Conservation (phyloP, 345 rosid genomes). For the Cardamine resedifolia region DNA sequence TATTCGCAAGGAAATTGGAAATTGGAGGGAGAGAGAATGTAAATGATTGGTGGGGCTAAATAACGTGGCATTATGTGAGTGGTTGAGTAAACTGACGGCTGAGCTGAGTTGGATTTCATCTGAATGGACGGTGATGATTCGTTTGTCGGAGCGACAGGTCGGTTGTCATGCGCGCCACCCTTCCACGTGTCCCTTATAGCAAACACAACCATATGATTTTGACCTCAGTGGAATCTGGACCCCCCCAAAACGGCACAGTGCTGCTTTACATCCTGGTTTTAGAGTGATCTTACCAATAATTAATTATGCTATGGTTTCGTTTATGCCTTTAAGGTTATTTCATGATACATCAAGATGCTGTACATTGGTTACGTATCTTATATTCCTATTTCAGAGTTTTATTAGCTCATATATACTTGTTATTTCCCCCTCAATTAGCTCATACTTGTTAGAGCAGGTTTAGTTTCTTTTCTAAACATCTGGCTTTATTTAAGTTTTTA, state of each 20-base stretch:
- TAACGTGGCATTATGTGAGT: slow-evolving; percentile 32
- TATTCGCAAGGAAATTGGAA: slow-evolving; percentile 22
- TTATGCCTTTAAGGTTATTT: neutral
- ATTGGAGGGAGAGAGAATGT: neutral
- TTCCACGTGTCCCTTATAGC: slow-evolving; percentile 23
- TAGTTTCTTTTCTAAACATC: too few species aligned
- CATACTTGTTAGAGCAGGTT: too few species aligned
- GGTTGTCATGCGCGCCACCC: slow-evolving; percentile 15
- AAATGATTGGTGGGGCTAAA: neutral
- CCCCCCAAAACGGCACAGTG: slow-evolving; percentile 17
- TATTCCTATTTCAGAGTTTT: neutral
- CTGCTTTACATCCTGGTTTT: slow-evolving; percentile 25
- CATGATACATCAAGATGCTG: neutral
- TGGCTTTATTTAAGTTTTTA: too few species aligned
- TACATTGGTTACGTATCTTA: neutral
- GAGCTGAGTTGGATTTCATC: slow-evolving; percentile 6
- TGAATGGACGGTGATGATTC: slow-evolving; percentile 29
- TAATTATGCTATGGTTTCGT: neutral
- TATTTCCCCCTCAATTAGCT: too few species aligned
- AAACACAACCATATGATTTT: slow-evolving; percentile 7
- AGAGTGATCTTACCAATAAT: neutral
- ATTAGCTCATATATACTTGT: too few species aligned
- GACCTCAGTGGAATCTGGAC: slow-evolving; percentile 20
- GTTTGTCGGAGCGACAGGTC: slow-evolving; percentile 21
- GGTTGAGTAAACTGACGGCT: slow-evolving; percentile 10